These are phyloP conservation scores for Tulasnella calospora DNA, from an alignment of 768 basidiomycete genomes.

Conservation along the genomic window DNA sequence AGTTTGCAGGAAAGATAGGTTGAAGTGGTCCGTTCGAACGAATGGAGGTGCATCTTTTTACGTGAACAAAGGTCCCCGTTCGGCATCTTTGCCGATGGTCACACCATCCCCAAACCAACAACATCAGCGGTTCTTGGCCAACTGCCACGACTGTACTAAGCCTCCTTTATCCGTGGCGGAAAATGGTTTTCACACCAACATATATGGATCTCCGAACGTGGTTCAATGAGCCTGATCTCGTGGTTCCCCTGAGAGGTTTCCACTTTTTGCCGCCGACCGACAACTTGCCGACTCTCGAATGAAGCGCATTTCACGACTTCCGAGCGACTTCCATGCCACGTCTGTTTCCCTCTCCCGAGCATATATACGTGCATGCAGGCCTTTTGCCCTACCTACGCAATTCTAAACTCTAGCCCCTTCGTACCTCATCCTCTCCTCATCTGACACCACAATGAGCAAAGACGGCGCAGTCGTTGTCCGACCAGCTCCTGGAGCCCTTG, in stretches of 20 bases:
- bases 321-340: slow-evolving; percentile 1
- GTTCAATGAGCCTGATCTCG: neutral
- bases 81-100: neutral
- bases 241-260: neutral
- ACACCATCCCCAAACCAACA: neutral
- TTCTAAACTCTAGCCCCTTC: neutral
- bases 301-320: neutral
- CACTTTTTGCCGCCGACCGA: neutral
- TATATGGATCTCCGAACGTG: neutral
- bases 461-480: neutral
- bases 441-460: neutral
- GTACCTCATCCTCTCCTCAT: neutral
- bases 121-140: neutral
- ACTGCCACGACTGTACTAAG: neutral
- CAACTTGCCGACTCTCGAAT: neutral
- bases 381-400: neutral
- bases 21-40: too few relatives aligned
- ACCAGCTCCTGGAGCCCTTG: neutral
- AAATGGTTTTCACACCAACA: neutral
- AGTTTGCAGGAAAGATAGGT: too few relatives aligned
- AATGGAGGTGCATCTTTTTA: too few relatives aligned
- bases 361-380: neutral
- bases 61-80: neutral
- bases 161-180: neutral
- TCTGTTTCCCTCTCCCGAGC: neutral